Percentiles rank a stretch among this genome's conserved stretches.
Evolutionary conservation across 441 rosid species (phyloP).

Genomic region (Gossypium schwendimanii): DNA sequence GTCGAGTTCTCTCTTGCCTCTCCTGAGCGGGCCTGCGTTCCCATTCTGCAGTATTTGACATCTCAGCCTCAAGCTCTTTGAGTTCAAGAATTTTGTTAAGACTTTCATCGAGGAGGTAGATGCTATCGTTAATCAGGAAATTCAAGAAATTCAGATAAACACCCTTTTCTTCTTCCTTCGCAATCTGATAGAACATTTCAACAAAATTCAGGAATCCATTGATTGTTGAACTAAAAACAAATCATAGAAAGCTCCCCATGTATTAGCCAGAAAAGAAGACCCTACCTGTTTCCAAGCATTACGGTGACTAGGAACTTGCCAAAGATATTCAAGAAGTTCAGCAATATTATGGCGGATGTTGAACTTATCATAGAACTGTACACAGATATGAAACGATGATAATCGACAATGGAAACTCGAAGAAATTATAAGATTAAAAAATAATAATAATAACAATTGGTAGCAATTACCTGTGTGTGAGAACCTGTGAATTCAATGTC

Average conservation of each 20-base stretch:
- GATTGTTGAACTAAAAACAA: background rate
- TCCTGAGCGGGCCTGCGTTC: conserved; percentile 89
- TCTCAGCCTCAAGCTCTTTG: conserved; percentile 92
- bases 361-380: conserved; percentile 98
- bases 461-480: conserved; percentile 80
- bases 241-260: background rate
- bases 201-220: background rate
- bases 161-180: conserved; percentile 98
- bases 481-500: conserved; percentile 99
- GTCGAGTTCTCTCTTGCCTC: conserved; percentile 91
- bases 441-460: background rate
- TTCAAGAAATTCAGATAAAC: conserved; percentile 94
- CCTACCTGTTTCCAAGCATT: conserved; percentile 91
- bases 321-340: conserved; percentile 91
- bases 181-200: conserved; percentile 50
- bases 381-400: conserved; percentile 4
- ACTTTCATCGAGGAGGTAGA: conserved; percentile 96
- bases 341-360: conserved; percentile 96
- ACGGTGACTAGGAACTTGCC: conserved; percentile 99
- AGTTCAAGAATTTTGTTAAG: conserved; percentile 94
- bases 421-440: background rate
- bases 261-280: conserved; percentile 5
- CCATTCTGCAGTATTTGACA: conserved; percentile 90
- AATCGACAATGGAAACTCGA: background rate
- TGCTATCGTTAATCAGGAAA: conserved; percentile 95